Conservation (phyloP, 352 stramenopile genomes). For the Globisporangium radiosum region DNA sequence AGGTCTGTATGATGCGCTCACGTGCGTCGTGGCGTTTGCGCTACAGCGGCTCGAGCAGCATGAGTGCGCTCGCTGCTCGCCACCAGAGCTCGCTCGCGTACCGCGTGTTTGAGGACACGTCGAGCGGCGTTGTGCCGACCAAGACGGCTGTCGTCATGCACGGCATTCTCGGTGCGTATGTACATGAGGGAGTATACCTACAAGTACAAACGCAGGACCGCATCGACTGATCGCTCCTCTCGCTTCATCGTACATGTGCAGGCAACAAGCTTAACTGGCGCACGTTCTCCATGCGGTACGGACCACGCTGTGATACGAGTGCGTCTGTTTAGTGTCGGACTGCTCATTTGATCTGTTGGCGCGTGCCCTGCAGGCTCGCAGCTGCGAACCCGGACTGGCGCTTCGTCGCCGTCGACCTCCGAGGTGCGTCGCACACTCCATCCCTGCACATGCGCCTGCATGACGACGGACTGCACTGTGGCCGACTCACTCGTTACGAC, state of each 20-base stretch:
- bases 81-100: slow-evolving; percentile 53
- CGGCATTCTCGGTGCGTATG: slow-evolving; percentile 58
- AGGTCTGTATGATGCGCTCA: background rate
- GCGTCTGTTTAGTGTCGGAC: too few relatives aligned
- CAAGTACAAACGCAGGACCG: too few relatives aligned
- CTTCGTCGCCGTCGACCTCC: slow-evolving; percentile 61
- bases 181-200: background rate
- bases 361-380: slow-evolving; percentile 29
- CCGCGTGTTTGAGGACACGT: slow-evolving; percentile 50
- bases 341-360: too few relatives aligned
- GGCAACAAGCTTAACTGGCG: slow-evolving; percentile 84
- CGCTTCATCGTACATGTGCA: slow-evolving; percentile 11
- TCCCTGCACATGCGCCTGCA: too few relatives aligned
- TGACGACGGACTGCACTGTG: too few relatives aligned
- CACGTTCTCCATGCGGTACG: slow-evolving; percentile 70
- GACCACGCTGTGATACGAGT: too few relatives aligned
- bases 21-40: background rate
- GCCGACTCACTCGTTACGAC: background rate
- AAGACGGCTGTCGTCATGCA: slow-evolving; percentile 79
- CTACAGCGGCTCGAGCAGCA: background rate
- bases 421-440: slow-evolving; percentile 24
- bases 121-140: slow-evolving; percentile 22
- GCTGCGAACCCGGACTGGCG: slow-evolving; percentile 57
- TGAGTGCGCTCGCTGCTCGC: slow-evolving; percentile 1
- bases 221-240: background rate